Evolutionary conservation across 2,329 filamentous ascomycete genomes (phyloP), one percentile per base, ranked within the genome.

Genomic region (Fusarium oxysporum): DNA sequence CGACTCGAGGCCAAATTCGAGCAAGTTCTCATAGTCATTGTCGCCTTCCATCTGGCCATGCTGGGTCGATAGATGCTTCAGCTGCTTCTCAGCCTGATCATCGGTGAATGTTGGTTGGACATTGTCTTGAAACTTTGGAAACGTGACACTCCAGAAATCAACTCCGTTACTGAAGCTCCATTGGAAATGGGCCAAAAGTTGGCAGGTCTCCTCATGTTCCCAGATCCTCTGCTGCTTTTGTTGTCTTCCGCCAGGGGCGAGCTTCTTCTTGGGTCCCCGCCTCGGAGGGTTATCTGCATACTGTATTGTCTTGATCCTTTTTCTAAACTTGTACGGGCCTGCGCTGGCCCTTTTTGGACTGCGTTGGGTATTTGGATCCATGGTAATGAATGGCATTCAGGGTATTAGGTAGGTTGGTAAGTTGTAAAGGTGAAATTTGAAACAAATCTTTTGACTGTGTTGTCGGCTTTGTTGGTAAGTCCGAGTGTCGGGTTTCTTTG

Each of bases 221-320:
- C 47, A 50, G 0, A 19, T 8, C 2, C 2, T 33, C 30, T 19
- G 30, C 30, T 33, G 0, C 12, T 0, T 21, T 51, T 51, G n/a
- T 11, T 25, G 32, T 0, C 1, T 35, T 35, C n/a, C 1, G 0
- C 30, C 30, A 50, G 47, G 47, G 0, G 1, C 21, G 1, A 0
- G n/a, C 17, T 25, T 21, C 32, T 11, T 10, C 0, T 2, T 10
- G 6, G 16, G 25, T 14, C 3, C 3, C 47, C 5, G 1, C 21
- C 30, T 50, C 17, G 30, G 7, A 3, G 14, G 47, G 8, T n/a
- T 35, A 5, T 51, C 48, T 21, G 32, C 48, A 2, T 51, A 35
- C n/a, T 51, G 48, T 0, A 25, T 0, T 23, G 48, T 25, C 32
- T 51, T 51, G 32, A 3, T 32, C 12, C 48, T 35, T 35, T 51